Evolutionary conservation across 306 rosid genomes (phyloP).

Genomic region (Pueraria montana): DNA sequence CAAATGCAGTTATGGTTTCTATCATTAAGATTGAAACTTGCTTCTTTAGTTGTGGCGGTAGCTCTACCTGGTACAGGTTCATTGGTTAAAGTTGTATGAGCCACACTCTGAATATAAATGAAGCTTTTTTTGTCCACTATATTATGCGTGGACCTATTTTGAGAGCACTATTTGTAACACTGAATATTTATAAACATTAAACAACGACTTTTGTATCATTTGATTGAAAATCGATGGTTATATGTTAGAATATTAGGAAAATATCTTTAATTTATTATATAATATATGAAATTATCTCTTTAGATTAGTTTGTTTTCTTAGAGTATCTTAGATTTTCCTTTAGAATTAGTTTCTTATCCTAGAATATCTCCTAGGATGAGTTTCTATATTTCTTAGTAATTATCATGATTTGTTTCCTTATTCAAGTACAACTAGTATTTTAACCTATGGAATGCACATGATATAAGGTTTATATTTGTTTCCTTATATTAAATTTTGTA

Average conservation of each 20-base stretch:
- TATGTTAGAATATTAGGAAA: too few species aligned
- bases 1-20: too few species aligned
- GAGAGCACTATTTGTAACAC: background rate
- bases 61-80: conserved; percentile 17
- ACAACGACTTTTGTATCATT: conserved; percentile 1
- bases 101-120: background rate
- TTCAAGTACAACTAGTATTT: too few species aligned
- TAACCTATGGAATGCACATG: too few species aligned
- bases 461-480: too few species aligned
- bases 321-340: background rate
- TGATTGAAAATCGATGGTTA: background rate
- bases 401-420: background rate
- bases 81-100: conserved; percentile 1
- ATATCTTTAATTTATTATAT: too few species aligned
- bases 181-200: background rate
- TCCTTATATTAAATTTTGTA: too few species aligned
- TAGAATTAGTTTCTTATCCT: background rate
- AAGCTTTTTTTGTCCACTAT: background rate
- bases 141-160: background rate
- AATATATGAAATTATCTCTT: too few species aligned
- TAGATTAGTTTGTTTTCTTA: too few species aligned
- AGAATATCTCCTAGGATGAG: background rate
- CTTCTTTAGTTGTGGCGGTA: too few species aligned
- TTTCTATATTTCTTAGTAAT: background rate
- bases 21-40: too few species aligned